These are phyloP conservation scores for Ceratobasidium sp. DNA, from an alignment of 1,284 basidiomycete species.

Conservation along the genomic window DNA sequence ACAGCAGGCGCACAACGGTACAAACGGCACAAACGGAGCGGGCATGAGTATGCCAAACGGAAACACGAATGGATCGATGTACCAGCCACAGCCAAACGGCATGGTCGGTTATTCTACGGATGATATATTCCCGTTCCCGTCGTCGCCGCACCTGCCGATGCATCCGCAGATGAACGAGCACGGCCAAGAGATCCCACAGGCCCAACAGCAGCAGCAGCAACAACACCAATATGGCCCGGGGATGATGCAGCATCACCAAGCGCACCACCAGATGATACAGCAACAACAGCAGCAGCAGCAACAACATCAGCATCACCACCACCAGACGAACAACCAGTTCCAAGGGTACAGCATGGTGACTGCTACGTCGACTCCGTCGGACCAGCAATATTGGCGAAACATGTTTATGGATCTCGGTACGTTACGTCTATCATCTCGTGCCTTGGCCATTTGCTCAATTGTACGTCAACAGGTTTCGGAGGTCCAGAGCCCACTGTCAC, in stretches of 20 bases:
- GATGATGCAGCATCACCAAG: constrained; percentile 40
- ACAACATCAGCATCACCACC: constrained; percentile 9
- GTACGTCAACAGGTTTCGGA: constrained; percentile 25
- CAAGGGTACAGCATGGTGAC: constrained; percentile 26
- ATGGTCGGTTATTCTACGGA: constrained; percentile 41
- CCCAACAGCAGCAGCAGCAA: constrained; percentile 10
- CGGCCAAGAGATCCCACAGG: constrained; percentile 14
- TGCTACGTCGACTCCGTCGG: constrained; percentile 25
- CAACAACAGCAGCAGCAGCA: constrained; percentile 18
- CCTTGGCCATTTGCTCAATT: not conserved
- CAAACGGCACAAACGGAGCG: not conserved
- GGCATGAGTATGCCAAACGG: constrained; percentile 19
- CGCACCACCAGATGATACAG: constrained; percentile 28
- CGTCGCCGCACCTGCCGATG: constrained; percentile 54
- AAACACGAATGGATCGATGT: constrained; percentile 20
- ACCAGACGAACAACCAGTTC: constrained; percentile 16
- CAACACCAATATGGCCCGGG: constrained; percentile 9
- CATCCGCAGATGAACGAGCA: constrained; percentile 46
- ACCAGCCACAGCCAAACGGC: constrained; percentile 47
- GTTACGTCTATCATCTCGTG: not conserved
- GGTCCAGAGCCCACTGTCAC: constrained; percentile 33
- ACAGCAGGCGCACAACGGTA: not conserved
- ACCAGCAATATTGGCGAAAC: constrained; percentile 40
- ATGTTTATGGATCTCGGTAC: constrained; percentile 41
- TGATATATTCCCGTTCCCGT: constrained; percentile 53